Conservation (phyloP, 352 stramenopile genomes). For the Pythium insidiosum region DNA sequence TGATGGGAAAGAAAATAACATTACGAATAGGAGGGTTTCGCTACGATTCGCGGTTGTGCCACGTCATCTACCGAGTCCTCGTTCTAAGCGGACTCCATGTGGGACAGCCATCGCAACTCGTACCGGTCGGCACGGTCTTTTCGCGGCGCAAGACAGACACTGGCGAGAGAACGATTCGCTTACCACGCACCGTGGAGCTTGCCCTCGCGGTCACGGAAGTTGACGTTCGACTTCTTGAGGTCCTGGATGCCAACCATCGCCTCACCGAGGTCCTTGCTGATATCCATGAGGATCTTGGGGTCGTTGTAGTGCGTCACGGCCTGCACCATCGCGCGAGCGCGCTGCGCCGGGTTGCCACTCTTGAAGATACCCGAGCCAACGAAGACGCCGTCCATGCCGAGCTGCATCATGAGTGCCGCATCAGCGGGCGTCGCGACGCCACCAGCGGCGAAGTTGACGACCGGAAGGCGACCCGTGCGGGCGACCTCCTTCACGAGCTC, state of each 20-base stretch:
- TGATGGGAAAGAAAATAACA: too few species aligned
- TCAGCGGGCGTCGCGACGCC: constrained; percentile 97
- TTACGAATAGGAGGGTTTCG: too few species aligned
- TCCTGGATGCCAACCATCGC: constrained; percentile 98
- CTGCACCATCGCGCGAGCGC: constrained; percentile 95
- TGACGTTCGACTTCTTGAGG: constrained; percentile 92
- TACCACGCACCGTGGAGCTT: constrained; percentile 69
- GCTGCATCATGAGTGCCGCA: constrained; percentile 98
- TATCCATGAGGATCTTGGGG: constrained; percentile 95
- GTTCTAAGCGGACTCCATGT: too few species aligned
- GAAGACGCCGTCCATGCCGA: constrained; percentile 98
- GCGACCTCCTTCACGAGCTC: constrained; percentile 92
- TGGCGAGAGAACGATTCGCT: too few species aligned
- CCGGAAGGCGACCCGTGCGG: constrained; percentile 86
- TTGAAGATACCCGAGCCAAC: constrained; percentile 99
- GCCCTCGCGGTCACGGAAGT: constrained; percentile 97
- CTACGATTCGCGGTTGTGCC: too few species aligned
- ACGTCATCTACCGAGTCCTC: too few species aligned
- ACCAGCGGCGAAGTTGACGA: constrained; percentile 98
- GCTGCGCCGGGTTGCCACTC: constrained; percentile 90
- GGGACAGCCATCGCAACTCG: too few species aligned
- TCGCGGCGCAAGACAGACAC: too few species aligned
- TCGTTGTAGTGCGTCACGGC: constrained; percentile 97
- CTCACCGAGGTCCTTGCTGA: constrained; percentile 92
- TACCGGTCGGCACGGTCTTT: too few species aligned